Base-by-base conservation (phyloP, 1,284 basidiomycete genomes). In the Boletellus sp. region DNA sequence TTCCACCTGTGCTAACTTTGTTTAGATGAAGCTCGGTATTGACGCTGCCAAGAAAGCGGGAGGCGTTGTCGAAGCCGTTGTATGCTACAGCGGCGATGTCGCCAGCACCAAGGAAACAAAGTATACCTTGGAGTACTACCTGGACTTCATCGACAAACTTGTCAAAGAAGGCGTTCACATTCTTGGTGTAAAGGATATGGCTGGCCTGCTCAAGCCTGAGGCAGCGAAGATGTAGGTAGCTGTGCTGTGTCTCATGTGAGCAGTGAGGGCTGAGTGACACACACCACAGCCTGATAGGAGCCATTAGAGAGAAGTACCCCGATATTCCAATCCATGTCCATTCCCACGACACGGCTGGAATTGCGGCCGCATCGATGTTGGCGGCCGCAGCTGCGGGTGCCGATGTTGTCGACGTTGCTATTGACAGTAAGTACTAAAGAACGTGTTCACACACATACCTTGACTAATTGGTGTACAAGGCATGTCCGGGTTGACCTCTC, bases 1-100 rank as follows among this genome's bases (percentile, higher is more conserved):
- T 44, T 11, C 1, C 15, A 15, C 13, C 6, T 7, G 26, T 52
- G 19, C 51, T 69, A 16, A 71, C 42, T 38, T 54, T 21, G 44
- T 43, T 18, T 56, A 97, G 88, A 89, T 97, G 89, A 87, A 82
- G 70, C 84, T 97, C 59, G 94, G 94, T 71, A 99, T 99, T 62
- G 96, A 99, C 69, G 97, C 97, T 35, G 97, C 97, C 59, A 99
- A 99, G 86, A 97, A 97, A 74, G 97, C 97, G 37, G 97, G 97
- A 53, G 97, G 97, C 82, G 97, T 99, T 48, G 87, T 89, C 54
- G 94, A 98, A 72, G 97, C 92, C 44, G 95, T 94, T 58, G 94
- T 99, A 64, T 99, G 97, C 78, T 99, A 99, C 80, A 96, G 93
- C 60, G 97, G 97, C 60, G 97, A 99, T 70, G 91, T 97, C 47